A percentile compares a stretch with the other conserved stretches of the same genome.
phyloP scores from a whole-genome alignment of 495 filamentous ascomycete genomes.

The Pseudomonodictys pantanalensis region DNA sequence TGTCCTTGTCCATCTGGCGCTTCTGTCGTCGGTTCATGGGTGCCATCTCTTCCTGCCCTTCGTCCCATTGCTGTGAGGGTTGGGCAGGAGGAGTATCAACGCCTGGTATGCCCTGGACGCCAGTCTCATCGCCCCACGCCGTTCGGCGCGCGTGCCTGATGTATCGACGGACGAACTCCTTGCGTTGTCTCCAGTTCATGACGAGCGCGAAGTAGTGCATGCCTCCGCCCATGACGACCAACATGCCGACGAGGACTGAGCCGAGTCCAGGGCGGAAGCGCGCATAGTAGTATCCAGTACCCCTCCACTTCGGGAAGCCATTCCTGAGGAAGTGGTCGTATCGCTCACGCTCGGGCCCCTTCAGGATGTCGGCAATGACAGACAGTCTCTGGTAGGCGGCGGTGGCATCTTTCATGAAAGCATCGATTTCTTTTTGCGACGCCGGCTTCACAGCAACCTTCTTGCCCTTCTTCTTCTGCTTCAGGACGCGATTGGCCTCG shows the following conservation, averaged over 20 bases:
- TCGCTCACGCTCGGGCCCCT: constrained; percentile 72
- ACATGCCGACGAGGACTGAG: constrained; percentile 77
- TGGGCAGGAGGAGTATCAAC: constrained; percentile 42
- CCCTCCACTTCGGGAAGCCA: constrained; percentile 94
- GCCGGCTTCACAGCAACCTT: constrained; percentile 71
- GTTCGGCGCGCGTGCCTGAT: constrained; percentile 82
- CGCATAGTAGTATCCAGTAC: constrained; percentile 96
- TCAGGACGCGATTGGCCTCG: constrained; percentile 62
- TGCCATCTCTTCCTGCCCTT: constrained; percentile 37
- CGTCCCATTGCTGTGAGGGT: constrained; percentile 44
- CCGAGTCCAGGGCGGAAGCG: constrained; percentile 88
- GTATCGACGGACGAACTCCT: constrained; percentile 85
- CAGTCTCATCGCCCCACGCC: constrained; percentile 81
- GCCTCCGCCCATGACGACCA: constrained; percentile 76
- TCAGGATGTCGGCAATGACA: constrained; percentile 79
- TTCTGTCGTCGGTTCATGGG: constrained; percentile 84
- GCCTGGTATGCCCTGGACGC: constrained; percentile 65
- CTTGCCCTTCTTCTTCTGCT: constrained; percentile 50
- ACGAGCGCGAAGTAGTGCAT: constrained; percentile 82
- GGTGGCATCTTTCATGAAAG: constrained; percentile 69
- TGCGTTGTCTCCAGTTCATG: constrained; percentile 81
- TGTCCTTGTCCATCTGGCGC: constrained; percentile 78
- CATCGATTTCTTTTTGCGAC: constrained; percentile 65
- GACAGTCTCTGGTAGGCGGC: constrained; percentile 79
- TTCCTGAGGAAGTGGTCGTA: constrained; percentile 95